Evolutionary conservation across 2,329 filamentous ascomycete genomes (phyloP).

Genomic region (Ustilaginoidea virens): DNA sequence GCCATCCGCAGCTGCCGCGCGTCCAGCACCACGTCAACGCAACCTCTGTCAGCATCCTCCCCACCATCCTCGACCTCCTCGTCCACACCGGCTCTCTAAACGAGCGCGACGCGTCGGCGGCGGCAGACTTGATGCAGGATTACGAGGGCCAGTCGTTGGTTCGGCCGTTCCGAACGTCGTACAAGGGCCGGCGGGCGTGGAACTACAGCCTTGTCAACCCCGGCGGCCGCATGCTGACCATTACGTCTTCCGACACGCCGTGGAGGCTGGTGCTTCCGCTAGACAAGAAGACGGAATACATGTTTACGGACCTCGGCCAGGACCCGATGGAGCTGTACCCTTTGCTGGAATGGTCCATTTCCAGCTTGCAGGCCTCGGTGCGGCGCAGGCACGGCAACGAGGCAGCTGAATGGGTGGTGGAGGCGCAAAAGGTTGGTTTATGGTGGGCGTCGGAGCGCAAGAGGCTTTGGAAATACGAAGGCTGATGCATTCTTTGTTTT

Average conservation of each 20-base stretch:
- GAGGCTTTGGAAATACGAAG: slow-evolving; percentile 5
- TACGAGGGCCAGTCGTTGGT: slow-evolving; percentile 21
- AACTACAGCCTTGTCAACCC: slow-evolving; percentile 18
- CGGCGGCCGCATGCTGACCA: slow-evolving; percentile 14
- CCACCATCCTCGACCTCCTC: slow-evolving; percentile 20
- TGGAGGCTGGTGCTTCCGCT: slow-evolving; percentile 16
- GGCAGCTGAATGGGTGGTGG: slow-evolving; percentile 13
- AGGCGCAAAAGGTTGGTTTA: slow-evolving; percentile 14
- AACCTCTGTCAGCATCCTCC: slow-evolving; percentile 18
- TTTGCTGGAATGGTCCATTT: slow-evolving; percentile 7
- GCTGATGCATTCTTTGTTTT: neutral
- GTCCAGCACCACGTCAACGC: slow-evolving; percentile 12
- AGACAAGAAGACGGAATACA: slow-evolving; percentile 14
- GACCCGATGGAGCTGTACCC: slow-evolving; percentile 14
- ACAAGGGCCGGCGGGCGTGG: slow-evolving; percentile 12
- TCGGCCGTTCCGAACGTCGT: slow-evolving; percentile 10
- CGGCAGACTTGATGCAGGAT: slow-evolving; percentile 15
- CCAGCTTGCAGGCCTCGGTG: slow-evolving; percentile 6
- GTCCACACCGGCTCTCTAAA: slow-evolving; percentile 17
- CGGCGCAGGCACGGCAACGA: slow-evolving; percentile 8
- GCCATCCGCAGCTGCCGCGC: slow-evolving; percentile 16
- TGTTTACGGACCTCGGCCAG: slow-evolving; percentile 11
- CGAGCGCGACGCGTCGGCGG: slow-evolving; percentile 10
- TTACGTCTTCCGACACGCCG: slow-evolving; percentile 10
- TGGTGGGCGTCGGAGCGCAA: slow-evolving; percentile 16